A percentile compares a stretch with the other conserved stretches of the same genome.
phyloP scores from a whole-genome alignment of 768 basidiomycete species.

The Phaeolepiota aurea region DNA sequence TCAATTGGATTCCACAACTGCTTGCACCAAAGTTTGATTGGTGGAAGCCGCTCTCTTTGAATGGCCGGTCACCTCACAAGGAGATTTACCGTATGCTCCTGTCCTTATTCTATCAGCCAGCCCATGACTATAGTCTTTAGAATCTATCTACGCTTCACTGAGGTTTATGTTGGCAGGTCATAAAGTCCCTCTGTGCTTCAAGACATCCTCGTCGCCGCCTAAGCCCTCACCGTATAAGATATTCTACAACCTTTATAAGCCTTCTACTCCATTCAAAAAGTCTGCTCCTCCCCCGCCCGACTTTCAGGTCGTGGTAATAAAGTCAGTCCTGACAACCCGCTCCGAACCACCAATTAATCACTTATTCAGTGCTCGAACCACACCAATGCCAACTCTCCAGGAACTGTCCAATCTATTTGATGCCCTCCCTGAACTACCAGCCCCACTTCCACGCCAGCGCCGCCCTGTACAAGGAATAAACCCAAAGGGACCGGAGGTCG shows the following conservation, averaged over 20 bases:
- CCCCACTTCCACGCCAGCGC: conserved; percentile 42
- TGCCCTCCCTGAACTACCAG: conserved; percentile 58
- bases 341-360: too few relatives aligned
- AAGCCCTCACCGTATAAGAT: conserved; percentile 58
- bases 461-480: conserved; percentile 13
- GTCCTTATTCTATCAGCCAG: not conserved
- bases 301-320: conserved; percentile 78
- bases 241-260: conserved; percentile 91
- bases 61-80: conserved; percentile 37
- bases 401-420: conserved; percentile 73
- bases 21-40: conserved; percentile 37
- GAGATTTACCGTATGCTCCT: conserved; percentile 42
- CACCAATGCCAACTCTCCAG: conserved; percentile 71
- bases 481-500: not conserved
- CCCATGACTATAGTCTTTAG: conserved; percentile 26
- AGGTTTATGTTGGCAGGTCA: conserved; percentile 71
- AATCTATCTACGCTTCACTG: conserved; percentile 56
- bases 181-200: conserved; percentile 31
- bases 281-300: conserved; percentile 72
- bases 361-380: conserved; percentile 62
- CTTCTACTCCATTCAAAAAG: conserved; percentile 77
- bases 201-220: conserved; percentile 8
- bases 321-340: too few relatives aligned
- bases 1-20: conserved; percentile 19
- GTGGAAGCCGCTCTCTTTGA: conserved; percentile 56